Evolutionary conservation across 192 early-diverging fungal genomes (phyloP).

Genomic region (Umbelopsis isabellina): DNA sequence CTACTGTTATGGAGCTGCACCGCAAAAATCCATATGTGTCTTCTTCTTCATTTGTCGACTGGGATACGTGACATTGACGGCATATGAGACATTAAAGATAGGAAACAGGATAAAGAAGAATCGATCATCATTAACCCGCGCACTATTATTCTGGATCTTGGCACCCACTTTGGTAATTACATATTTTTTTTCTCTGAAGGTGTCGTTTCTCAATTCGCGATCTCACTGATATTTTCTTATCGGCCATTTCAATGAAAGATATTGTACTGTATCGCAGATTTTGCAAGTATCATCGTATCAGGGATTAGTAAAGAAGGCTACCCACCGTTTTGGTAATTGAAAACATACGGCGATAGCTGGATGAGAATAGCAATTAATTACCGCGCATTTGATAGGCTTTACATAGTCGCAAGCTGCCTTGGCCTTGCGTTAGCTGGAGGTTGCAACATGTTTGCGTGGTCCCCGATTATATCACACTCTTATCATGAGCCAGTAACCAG

Average conservation of each 20-base stretch:
- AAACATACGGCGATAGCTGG: neutral
- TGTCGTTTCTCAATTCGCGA: neutral
- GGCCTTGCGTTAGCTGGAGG: slow-evolving; percentile 1
- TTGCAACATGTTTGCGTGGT: slow-evolving; percentile 11
- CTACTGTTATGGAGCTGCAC: neutral
- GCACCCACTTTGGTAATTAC: neutral
- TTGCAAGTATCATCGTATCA: slow-evolving; percentile 1
- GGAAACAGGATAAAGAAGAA: slow-evolving; percentile 2
- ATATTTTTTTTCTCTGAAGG: neutral
- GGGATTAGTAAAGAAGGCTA: neutral
- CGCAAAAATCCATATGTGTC: neutral
- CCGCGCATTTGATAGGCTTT: neutral
- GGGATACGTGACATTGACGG: slow-evolving; percentile 11
- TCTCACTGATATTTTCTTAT: neutral
- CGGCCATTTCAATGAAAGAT: neutral
- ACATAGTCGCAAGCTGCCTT: neutral
- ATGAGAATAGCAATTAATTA: too few species aligned
- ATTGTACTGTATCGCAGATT: slow-evolving; percentile 2
- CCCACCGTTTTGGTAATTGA: slow-evolving; percentile 6
- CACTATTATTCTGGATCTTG: slow-evolving; percentile 4
- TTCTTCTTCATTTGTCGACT: slow-evolving; percentile 12
- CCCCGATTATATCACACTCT: neutral
- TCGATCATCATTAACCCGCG: neutral
- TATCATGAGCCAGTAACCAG: slow-evolving; percentile 6
- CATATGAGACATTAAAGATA: slow-evolving; percentile 3